Conservation (phyloP, 768 basidiomycete genomes). For the Leccinellum rugosiceps region DNA sequence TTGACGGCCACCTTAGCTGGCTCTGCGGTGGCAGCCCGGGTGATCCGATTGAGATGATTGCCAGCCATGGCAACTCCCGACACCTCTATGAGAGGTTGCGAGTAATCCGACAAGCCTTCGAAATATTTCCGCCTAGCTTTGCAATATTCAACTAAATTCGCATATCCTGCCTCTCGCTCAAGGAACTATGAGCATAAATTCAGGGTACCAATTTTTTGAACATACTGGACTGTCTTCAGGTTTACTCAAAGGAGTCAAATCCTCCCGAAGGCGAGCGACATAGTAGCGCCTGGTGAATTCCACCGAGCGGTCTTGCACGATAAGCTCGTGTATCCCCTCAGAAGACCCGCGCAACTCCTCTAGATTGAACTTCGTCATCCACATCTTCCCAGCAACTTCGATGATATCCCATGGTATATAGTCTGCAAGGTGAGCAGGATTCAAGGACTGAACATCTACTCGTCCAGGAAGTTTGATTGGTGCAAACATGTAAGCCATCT, state of each 20-base stretch:
- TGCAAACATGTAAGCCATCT: conserved; percentile 64
- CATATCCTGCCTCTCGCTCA: conserved; percentile 61
- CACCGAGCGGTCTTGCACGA: conserved; percentile 74
- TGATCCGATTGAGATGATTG: conserved; percentile 60
- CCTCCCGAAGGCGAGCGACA: conserved; percentile 51
- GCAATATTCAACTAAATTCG: conserved; percentile 65
- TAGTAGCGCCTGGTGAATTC: conserved; percentile 74
- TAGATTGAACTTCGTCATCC: conserved; percentile 47
- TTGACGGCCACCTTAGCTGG: conserved; percentile 47
- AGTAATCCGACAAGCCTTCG: conserved; percentile 53
- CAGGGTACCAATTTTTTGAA: conserved; percentile 10
- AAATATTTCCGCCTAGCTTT: conserved; percentile 60
- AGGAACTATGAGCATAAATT: conserved; percentile 5
- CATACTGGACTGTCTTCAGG: conserved; percentile 62
- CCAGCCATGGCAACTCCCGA: conserved; percentile 44
- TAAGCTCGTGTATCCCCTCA: conserved; percentile 51
- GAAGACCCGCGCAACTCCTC: conserved; percentile 29
- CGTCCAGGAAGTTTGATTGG: conserved; percentile 44
- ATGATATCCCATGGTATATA: conserved; percentile 66
- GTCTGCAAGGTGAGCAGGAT: conserved; percentile 34
- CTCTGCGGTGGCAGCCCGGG: conserved; percentile 36
- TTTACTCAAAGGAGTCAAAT: conserved; percentile 72
- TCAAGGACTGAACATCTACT: conserved; percentile 26
- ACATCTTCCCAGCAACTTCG: conserved; percentile 47
- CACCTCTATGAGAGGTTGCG: conserved; percentile 75